Evolutionary conservation across 768 basidiomycete species (phyloP), one percentile per base, ranked within the genome.

Genomic region (Cytidiella melzeri): DNA sequence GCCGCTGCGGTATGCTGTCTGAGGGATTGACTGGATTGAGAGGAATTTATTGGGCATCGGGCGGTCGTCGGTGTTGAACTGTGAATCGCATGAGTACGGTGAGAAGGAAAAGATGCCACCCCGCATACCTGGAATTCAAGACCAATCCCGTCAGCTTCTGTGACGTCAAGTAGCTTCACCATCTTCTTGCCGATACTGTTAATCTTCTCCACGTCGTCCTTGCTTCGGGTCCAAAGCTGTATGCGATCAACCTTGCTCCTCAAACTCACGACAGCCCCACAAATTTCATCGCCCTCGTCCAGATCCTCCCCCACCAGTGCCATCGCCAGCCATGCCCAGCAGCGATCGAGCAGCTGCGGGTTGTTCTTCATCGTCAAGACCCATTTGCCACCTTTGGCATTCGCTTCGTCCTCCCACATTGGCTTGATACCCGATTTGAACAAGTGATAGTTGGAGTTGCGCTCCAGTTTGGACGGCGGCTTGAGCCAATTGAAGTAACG

Each of bases 381-480:
- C 93, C 93, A 96, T 69, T 93, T 94, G 28, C 93, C 93, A 18
- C 93, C 93, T 46, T 84, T 78, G 21, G 88, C 87, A 61, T 96
- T 96, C 47, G 91, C 88, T 25, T 80, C 79, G 64, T 95, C 93
- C 69, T 95, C 93, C 92, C 92, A 96, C 93, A 96, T 95, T 12
- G 91, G 91, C 62, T 92, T 91, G 72, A 93, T 93, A 15, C 89
- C 89, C 19, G 81, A 75, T 69, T 95, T 95, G 80, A 97, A 96
- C 48, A 97, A 76, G 63, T 97, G 93, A 59, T 95, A 93, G 69
- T 96, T 97, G 41, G 87, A 86, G 68, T 91, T 92, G 59, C 83
- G 83, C 59, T 92, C 88, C 27, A 95, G 79, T 60, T 82, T 80
- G 27, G 89, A 91, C 10, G 93, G 93, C 0, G 87, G 87, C 66